Evolutionary conservation across 192 early-diverging fungal genomes (phyloP).

Genomic region (Ambispora gerdemannii): DNA sequence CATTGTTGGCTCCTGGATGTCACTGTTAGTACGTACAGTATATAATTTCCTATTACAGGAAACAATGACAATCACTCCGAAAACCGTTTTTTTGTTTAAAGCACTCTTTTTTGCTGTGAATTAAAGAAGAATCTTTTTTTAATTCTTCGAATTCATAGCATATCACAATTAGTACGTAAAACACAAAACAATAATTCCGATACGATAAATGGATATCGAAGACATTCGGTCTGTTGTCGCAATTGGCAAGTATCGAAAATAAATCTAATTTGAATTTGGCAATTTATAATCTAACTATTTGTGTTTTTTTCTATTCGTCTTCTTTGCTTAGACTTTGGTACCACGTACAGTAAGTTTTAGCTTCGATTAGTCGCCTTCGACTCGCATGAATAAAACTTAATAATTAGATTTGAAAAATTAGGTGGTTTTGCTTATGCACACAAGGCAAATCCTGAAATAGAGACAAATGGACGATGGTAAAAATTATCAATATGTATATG

Average conservation of each 20-base stretch:
- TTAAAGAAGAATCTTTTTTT: too few relatives aligned
- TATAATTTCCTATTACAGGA: too few relatives aligned
- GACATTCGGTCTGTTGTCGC: conserved; percentile 26
- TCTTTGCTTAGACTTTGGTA: background rate
- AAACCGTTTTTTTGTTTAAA: too few relatives aligned
- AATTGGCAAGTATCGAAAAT: background rate
- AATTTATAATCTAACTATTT: background rate
- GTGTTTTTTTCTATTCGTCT: too few relatives aligned
- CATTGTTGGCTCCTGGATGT: too few relatives aligned
- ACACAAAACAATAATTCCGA: too few relatives aligned
- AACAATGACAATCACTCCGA: too few relatives aligned
- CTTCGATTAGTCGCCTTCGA: background rate
- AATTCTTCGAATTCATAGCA: too few relatives aligned
- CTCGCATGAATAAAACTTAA: background rate
- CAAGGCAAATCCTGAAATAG: background rate
- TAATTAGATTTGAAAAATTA: background rate
- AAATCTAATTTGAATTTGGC: background rate
- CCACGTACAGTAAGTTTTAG: background rate
- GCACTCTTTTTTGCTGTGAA: too few relatives aligned
- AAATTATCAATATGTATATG: too few relatives aligned
- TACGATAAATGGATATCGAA: background rate
- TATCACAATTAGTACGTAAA: too few relatives aligned
- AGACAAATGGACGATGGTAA: background rate
- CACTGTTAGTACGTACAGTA: too few relatives aligned
- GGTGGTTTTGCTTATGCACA: conserved; percentile 11